These are phyloP conservation scores for Forsythia viridissima DNA, from an alignment of 257 asterid genomes.

Conservation along the genomic window DNA sequence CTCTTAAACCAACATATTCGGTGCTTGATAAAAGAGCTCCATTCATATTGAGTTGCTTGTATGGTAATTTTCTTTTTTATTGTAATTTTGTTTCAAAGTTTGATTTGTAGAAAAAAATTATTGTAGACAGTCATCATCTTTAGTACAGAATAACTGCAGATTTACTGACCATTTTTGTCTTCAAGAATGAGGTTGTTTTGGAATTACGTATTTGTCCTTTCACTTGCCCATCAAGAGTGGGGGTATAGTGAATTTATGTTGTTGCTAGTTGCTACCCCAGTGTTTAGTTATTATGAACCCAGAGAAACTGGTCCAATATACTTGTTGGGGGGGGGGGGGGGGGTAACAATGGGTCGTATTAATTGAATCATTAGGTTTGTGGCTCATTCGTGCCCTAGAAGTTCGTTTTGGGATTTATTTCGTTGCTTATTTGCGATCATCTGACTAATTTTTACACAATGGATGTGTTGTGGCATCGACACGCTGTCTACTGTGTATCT, in stretches of 20 bases:
- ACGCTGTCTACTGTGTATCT: not conserved
- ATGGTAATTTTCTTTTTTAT: not conserved
- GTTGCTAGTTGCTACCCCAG: too few relatives aligned
- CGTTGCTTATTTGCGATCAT: not conserved
- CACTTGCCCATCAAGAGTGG: slow-evolving; percentile 18
- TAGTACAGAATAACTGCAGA: slow-evolving; percentile 32
- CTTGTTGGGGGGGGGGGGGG: slow-evolving; percentile 29
- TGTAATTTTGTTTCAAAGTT: not conserved
- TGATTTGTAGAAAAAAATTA: not conserved
- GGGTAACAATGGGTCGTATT: slow-evolving; percentile 19
- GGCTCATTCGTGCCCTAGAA: slow-evolving; percentile 8
- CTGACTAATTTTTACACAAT: not conserved
- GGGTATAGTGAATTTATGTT: not conserved
- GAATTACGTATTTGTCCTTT: slow-evolving; percentile 15
- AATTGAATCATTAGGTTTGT: slow-evolving; percentile 27
- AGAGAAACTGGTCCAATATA: slow-evolving; percentile 36
- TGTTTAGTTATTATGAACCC: not conserved
- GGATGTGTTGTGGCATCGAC: not conserved
- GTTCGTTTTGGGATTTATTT: not conserved
- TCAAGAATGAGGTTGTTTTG: slow-evolving; percentile 16
- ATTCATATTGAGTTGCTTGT: slow-evolving; percentile 26
- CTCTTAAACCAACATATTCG: slow-evolving; percentile 45
- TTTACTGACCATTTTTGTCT: slow-evolving; percentile 22
- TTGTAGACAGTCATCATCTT: not conserved
- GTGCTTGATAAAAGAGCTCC: slow-evolving; percentile 23